A percentile compares a stretch with the other conserved stretches of the same genome.
Evolutionary conservation across 805 yeast genomes (phyloP).

Genomic region (Scheffersomyces coipomensis): DNA sequence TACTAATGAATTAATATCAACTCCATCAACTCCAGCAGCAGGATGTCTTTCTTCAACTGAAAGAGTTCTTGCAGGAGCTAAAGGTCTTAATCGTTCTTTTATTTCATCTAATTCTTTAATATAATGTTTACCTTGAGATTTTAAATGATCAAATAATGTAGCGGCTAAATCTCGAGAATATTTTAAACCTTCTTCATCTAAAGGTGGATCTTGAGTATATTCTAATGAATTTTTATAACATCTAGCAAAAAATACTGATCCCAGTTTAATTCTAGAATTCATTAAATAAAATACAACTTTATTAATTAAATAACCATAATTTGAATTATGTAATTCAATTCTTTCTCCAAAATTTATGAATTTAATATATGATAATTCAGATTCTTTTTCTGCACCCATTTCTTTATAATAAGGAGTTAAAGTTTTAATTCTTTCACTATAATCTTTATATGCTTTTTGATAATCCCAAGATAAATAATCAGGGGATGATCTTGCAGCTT

Average conservation of each 20-base stretch:
- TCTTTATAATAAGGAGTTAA: constrained; percentile 73
- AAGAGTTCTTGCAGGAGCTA: not conserved
- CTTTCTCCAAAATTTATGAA: constrained; percentile 88
- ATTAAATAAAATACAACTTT: constrained; percentile 89
- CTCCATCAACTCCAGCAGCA: constrained; percentile 54
- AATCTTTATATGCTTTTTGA: constrained; percentile 73
- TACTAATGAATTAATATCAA: constrained; percentile 59
- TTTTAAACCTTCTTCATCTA: constrained; percentile 68
- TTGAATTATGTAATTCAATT: constrained; percentile 74
- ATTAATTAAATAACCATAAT: constrained; percentile 85
- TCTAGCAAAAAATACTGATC: constrained; percentile 90
- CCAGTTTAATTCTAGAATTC: constrained; percentile 84
- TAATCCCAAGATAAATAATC: constrained; percentile 80
- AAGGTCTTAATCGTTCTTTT: not conserved
- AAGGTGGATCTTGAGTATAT: constrained; percentile 76
- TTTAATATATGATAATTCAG: constrained; percentile 67
- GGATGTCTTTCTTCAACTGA: constrained; percentile 41
- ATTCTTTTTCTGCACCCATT: constrained; percentile 51
- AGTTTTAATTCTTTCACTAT: constrained; percentile 64
- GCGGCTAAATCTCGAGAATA: constrained; percentile 67
- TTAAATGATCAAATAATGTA: constrained; percentile 46
- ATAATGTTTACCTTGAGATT: constrained; percentile 32
- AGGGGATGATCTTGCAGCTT: constrained; percentile 83
- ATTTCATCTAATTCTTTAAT: constrained; percentile 13
- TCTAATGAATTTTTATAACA: constrained; percentile 58